phyloP scores from a whole-genome alignment of 2,329 filamentous ascomycete species.

The Pestalotiopsis sp. region DNA sequence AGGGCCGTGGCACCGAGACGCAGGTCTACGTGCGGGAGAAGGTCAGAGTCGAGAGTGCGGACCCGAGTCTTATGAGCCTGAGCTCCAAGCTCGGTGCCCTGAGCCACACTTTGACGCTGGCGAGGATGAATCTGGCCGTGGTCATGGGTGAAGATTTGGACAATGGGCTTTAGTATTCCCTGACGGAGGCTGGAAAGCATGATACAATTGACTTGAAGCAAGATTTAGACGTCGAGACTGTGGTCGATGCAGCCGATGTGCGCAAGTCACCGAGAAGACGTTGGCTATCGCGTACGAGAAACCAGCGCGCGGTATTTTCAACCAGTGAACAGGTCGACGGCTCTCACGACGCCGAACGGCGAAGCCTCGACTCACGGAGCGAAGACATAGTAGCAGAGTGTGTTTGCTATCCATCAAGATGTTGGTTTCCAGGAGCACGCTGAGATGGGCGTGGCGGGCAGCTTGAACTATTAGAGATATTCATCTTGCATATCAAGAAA shows the following conservation, averaged over 20 bases:
- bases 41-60: slow-evolving; percentile 83
- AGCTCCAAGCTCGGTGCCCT: slow-evolving; percentile 82
- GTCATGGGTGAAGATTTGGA: slow-evolving; percentile 70
- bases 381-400: background rate
- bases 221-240: no score
- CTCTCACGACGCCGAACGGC: background rate
- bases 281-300: background rate
- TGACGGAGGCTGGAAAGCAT: background rate
- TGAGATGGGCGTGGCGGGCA: background rate
- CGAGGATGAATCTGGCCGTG: slow-evolving; percentile 71
- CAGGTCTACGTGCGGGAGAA: slow-evolving; percentile 90
- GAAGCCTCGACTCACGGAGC: background rate
- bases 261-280: background rate
- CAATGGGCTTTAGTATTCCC: background rate
- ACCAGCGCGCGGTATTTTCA: background rate
- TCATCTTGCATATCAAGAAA: background rate
- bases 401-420: background rate
- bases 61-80: slow-evolving; percentile 82
- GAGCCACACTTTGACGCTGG: slow-evolving; percentile 71
- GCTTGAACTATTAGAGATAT: background rate
- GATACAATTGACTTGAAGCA: no score
- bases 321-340: background rate
- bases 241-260: background rate
- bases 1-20: slow-evolving; percentile 23
- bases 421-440: background rate